Evolutionary conservation across 2,329 filamentous ascomycete species (phyloP).

Genomic region (Lojkania enalia): DNA sequence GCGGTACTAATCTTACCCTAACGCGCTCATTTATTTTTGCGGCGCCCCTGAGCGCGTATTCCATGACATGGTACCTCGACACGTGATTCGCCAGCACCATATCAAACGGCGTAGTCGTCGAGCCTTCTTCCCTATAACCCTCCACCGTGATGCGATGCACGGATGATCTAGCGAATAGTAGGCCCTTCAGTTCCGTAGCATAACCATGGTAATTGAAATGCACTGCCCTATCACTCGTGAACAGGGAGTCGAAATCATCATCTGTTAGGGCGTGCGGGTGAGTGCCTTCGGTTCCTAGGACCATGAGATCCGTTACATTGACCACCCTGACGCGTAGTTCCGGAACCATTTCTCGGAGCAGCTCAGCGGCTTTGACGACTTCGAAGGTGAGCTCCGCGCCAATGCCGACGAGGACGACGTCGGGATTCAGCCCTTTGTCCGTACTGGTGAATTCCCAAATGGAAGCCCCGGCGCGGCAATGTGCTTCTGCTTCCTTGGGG

Average conservation of each 20-base stretch:
- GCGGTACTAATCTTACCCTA: conserved; percentile 49
- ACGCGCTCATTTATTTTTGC: conserved; percentile 55
- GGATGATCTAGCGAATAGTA: conserved; percentile 61
- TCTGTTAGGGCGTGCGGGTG: conserved; percentile 63
- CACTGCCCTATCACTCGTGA: conserved; percentile 59
- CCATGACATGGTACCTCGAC: conserved; percentile 63
- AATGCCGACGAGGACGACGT: conserved; percentile 66
- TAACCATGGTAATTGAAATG: conserved; percentile 73
- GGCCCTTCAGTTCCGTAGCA: conserved; percentile 60
- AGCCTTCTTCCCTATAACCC: conserved; percentile 67
- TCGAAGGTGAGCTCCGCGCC: conserved; percentile 69
- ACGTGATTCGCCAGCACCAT: conserved; percentile 69
- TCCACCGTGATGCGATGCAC: conserved; percentile 59
- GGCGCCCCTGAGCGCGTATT: conserved; percentile 56
- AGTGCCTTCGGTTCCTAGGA: conserved; percentile 57
- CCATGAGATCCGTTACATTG: conserved; percentile 69
- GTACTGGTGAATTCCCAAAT: conserved; percentile 66
- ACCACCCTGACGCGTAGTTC: conserved; percentile 62
- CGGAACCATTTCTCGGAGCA: conserved; percentile 56
- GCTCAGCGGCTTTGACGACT: conserved; percentile 62
- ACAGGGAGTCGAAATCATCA: conserved; percentile 59
- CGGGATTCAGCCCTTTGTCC: conserved; percentile 58
- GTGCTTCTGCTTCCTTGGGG: conserved; percentile 61
- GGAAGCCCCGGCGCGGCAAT: conserved; percentile 63
- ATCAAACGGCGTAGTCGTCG: conserved; percentile 69